Evolutionary conservation across 805 yeast genomes (phyloP).

Genomic region (Saccharomycopsis oosterbeekiorum): DNA sequence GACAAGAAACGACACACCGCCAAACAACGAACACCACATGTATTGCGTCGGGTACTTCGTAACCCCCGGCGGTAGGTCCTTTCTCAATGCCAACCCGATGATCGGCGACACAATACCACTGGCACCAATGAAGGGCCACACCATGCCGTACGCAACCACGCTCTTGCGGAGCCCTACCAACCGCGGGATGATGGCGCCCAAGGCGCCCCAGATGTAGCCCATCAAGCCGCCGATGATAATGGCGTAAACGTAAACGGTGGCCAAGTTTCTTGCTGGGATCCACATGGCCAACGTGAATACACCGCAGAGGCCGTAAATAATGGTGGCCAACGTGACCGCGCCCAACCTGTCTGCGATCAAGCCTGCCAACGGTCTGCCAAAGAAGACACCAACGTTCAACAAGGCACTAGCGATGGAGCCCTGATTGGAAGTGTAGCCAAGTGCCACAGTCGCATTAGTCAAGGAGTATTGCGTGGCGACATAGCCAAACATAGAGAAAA

Average conservation of each 20-base stretch:
- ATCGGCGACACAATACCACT: slow-evolving; percentile 50
- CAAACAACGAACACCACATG: slow-evolving; percentile 44
- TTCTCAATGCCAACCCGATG: slow-evolving; percentile 44
- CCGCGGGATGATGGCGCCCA: slow-evolving; percentile 42
- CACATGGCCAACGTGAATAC: slow-evolving; percentile 40
- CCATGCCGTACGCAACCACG: slow-evolving; percentile 39
- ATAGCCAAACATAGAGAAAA: slow-evolving; percentile 49
- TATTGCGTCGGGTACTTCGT: slow-evolving; percentile 28
- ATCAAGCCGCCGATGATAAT: slow-evolving; percentile 44
- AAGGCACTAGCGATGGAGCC: slow-evolving; percentile 52
- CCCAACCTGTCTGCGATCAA: slow-evolving; percentile 41
- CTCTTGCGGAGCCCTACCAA: slow-evolving; percentile 45
- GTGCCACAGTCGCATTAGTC: slow-evolving; percentile 48
- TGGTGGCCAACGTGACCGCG: slow-evolving; percentile 35
- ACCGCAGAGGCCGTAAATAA: slow-evolving; percentile 31
- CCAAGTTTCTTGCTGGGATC: slow-evolving; percentile 48
- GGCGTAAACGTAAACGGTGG: slow-evolving; percentile 45
- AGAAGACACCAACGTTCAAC: slow-evolving; percentile 46
- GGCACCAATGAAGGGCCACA: slow-evolving; percentile 43
- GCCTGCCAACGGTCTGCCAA: slow-evolving; percentile 52
- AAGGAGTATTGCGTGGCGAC: slow-evolving; percentile 49
- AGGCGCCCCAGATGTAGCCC: slow-evolving; percentile 53
- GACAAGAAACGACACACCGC: slow-evolving; percentile 44
- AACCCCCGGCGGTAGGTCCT: slow-evolving; percentile 1
- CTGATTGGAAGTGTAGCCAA: slow-evolving; percentile 46